These are phyloP conservation scores for Phytopythium cucurbitacearum DNA, from an alignment of 352 stramenopile species.

Conservation along the genomic window DNA sequence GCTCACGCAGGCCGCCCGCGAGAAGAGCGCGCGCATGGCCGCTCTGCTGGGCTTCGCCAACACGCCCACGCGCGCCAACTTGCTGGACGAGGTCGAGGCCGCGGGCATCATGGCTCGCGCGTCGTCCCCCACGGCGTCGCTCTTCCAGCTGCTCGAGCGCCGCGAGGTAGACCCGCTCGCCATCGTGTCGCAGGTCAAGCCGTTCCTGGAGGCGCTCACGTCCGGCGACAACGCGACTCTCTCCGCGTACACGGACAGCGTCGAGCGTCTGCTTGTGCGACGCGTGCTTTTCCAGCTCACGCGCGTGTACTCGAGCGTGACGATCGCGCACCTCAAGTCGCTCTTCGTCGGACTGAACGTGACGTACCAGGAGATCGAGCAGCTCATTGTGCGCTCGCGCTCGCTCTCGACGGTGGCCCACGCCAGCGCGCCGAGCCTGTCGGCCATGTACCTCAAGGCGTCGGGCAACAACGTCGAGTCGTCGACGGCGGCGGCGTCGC, in stretches of 20 bases:
- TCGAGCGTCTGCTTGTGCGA: constrained; percentile 70
- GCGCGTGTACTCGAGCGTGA: constrained; percentile 85
- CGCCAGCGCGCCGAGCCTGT: constrained; percentile 56
- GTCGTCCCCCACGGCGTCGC: constrained; percentile 40
- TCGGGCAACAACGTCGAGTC: constrained; percentile 46
- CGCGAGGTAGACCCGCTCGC: constrained; percentile 70
- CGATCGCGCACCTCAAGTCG: constrained; percentile 72
- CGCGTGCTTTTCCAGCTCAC: constrained; percentile 84
- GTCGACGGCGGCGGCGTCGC: constrained; percentile 41
- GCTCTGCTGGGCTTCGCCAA: constrained; percentile 87
- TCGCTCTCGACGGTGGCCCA: constrained; percentile 59
- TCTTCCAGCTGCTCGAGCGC: constrained; percentile 70
- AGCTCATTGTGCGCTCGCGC: constrained; percentile 81
- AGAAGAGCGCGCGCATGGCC: constrained; percentile 95
- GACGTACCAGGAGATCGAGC: constrained; percentile 80
- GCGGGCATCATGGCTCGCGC: constrained; percentile 66
- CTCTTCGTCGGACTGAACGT: constrained; percentile 84
- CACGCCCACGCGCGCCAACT: constrained; percentile 85
- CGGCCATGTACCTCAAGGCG: constrained; percentile 60
- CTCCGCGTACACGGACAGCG: constrained; percentile 49
- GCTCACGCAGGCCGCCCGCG: constrained; percentile 55
- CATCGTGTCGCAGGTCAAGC: constrained; percentile 74
- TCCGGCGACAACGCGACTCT: constrained; percentile 26
- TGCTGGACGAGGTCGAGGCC: constrained; percentile 88
- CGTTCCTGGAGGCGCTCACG: constrained; percentile 39